phyloP scores from a whole-genome alignment of 257 asterid species.

The Solanum neorickii region DNA sequence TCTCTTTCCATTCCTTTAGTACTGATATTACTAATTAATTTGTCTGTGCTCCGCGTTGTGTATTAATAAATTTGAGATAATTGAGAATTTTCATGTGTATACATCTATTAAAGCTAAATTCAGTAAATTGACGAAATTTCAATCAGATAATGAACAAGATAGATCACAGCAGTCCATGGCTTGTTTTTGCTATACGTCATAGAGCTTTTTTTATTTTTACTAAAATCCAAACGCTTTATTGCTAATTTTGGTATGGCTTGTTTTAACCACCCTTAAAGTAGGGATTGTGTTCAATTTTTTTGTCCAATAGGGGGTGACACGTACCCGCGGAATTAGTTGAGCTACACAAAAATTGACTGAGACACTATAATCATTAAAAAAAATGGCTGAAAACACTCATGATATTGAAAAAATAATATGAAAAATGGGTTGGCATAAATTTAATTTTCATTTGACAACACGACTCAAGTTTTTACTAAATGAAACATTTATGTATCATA shows the following conservation, averaged over 20 bases:
- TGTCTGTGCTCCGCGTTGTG: not conserved
- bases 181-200: not conserved
- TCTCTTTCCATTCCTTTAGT: not conserved
- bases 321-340: fast-evolving
- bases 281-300: not conserved
- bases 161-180: not conserved
- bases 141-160: not conserved
- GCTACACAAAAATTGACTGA: fast-evolving
- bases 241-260: not conserved
- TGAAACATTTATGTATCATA: not conserved
- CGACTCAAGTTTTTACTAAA: not conserved
- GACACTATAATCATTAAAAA: not conserved
- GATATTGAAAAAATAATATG: not conserved
- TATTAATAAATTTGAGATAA: not conserved
- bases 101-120: not conserved
- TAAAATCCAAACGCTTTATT: not conserved
- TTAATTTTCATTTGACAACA: not conserved
- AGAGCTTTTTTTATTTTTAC: not conserved
- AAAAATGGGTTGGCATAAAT: not conserved
- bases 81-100: not conserved
- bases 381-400: not conserved
- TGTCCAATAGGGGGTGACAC: not conserved
- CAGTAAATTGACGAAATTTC: not conserved
- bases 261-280: not conserved
- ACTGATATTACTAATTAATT: not conserved